A percentile compares a stretch with the other conserved stretches of the same genome.
phyloP scores from a whole-genome alignment of 768 basidiomycete genomes.

The Pseudohyphozyma bogoriensis region DNA sequence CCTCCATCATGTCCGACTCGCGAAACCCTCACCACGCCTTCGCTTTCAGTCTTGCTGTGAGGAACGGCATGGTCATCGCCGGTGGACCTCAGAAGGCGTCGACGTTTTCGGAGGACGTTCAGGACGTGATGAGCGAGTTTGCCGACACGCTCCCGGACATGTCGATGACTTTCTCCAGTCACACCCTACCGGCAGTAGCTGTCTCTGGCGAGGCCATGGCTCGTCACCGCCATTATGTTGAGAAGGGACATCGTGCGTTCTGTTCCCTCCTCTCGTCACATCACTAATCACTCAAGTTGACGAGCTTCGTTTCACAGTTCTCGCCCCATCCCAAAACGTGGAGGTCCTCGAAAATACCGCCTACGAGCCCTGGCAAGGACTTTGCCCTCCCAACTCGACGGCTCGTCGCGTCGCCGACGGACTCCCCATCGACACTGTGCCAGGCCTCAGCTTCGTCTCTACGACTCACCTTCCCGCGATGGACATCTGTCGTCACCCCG shows the following conservation, averaged over 20 bases:
- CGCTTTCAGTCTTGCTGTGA: conserved; percentile 23
- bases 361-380: conserved; percentile 30
- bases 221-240: conserved; percentile 5
- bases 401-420: conserved; percentile 28
- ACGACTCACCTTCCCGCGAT: conserved; percentile 33
- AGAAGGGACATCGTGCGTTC: background rate
- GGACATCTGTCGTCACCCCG: conserved; percentile 39
- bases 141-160: conserved; percentile 27
- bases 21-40: background rate
- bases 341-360: conserved; percentile 26
- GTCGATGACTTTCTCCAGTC: conserved; percentile 32
- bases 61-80: conserved; percentile 23
- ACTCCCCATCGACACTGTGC: conserved; percentile 23
- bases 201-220: conserved; percentile 17
- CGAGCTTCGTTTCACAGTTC: conserved; percentile 1
- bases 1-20: conserved; percentile 16
- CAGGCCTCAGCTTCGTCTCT: conserved; percentile 30
- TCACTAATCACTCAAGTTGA: background rate
- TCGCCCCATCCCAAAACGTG: conserved; percentile 12
- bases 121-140: conserved; percentile 29
- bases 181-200: conserved; percentile 30
- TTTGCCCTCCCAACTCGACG: conserved; percentile 28
- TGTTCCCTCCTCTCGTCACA: background rate
- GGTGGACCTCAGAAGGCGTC: conserved; percentile 14
- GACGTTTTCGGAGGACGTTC: conserved; percentile 26